Conservation (phyloP, 768 basidiomycete species). For the Psilocybe sp. region DNA sequence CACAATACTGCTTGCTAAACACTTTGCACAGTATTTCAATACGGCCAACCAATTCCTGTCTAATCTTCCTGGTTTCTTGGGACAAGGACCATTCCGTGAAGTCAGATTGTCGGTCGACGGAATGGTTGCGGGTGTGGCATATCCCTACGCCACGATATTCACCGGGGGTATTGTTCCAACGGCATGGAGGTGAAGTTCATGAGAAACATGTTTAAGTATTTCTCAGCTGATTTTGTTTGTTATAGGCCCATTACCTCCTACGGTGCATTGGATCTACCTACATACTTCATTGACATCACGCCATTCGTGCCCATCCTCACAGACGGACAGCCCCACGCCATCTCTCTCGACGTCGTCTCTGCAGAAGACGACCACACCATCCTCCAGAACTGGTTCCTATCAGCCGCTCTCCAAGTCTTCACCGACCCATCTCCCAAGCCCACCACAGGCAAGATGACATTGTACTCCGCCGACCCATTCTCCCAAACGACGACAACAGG, state of each 20-base stretch:
- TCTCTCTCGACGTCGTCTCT: constrained; percentile 72
- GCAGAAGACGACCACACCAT: constrained; percentile 64
- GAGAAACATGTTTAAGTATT: background rate
- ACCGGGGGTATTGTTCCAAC: constrained; percentile 73
- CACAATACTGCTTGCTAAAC: background rate
- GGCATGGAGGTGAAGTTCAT: constrained; percentile 56
- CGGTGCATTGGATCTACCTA: constrained; percentile 74
- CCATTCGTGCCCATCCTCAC: constrained; percentile 71
- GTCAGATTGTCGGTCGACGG: constrained; percentile 46
- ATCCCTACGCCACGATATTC: constrained; percentile 62
- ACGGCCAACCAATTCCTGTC: constrained; percentile 55
- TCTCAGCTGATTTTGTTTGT: background rate
- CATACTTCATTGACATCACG: constrained; percentile 75
- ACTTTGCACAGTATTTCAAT: constrained; percentile 60
- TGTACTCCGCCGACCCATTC: constrained; percentile 56
- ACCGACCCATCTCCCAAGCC: constrained; percentile 58
- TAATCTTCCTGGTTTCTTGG: constrained; percentile 47
- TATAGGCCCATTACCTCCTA: constrained; percentile 71
- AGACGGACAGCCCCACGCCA: constrained; percentile 65
- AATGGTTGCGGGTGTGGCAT: constrained; percentile 42
- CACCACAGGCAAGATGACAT: constrained; percentile 67
- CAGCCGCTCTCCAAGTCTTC: constrained; percentile 66
- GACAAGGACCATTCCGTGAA: constrained; percentile 51
- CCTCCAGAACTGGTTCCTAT: constrained; percentile 77
- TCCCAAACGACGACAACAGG: constrained; percentile 50